Base-by-base conservation (phyloP, 495 filamentous ascomycete species). In the Rhizodiscina lignyota region DNA sequence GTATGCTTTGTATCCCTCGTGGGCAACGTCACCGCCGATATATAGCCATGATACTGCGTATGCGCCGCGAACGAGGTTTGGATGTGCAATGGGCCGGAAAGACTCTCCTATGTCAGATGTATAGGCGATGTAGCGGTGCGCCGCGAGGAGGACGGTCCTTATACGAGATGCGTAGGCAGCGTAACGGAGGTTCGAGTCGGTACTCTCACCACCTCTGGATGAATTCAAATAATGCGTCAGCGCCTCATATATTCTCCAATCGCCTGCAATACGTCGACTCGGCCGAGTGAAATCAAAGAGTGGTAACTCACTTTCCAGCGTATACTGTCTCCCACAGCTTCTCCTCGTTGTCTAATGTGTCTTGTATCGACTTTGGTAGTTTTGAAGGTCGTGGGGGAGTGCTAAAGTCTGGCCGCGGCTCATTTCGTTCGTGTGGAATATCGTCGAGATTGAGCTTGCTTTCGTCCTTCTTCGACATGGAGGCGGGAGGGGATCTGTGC, bases 1-100 rank as follows among this genome's bases (percentile, higher is more conserved):
- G 50, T 93, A 96, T 10, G 86, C 76, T 51, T 94, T 94, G 63
- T 96, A 97, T 4, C 89, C 89, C 55, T 97, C 89, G 49, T 96
- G 73, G 35, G 68, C 64, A 35, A 94, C 86, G 48, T 97, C 89
- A 41, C 89, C 87, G 34, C 82, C 55, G 30, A 97, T 64, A 51
- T 97, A 97, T 15, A 74, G 64, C 89, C 89, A 96, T 16, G 82
- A 91, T 37, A 97, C 63, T 37, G 70, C 87, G 55, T 97, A 97
- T 5, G 89, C 89, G 35, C 72, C 60, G 28, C 74, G 67, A 3
- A 97, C 79, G 3, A 87, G 61, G 45, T 59, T 73, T 0, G 83
- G 86, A 53, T 94, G 83, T 3, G 86, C 85, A 36, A 96, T 68
- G 3, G 89, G 89, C 4, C 89, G 77, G 59, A 97, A 97, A 5